Percentiles rank a stretch among this genome's conserved stretches.
Evolutionary conservation across 305 asterid genomes (phyloP).

Genomic region (Fraxinus xanthoxyloides): DNA sequence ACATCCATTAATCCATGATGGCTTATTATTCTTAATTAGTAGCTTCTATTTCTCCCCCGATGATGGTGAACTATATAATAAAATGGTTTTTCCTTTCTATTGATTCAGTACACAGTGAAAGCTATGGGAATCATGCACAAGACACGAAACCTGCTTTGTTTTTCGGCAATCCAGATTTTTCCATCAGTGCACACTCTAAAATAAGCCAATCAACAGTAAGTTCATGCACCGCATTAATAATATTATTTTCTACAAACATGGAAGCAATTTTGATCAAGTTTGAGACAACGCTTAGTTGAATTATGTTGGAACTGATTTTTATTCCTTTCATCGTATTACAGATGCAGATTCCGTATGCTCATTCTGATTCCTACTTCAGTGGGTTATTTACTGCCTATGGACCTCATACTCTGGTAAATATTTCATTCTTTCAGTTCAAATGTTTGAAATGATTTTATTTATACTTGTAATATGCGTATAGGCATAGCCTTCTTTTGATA

Average conservation of each 20-base stretch:
- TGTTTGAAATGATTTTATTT: not conserved
- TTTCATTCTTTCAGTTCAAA: not conserved
- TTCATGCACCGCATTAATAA: not conserved
- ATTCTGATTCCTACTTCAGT: constrained; percentile 59
- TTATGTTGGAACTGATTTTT: constrained; percentile 7
- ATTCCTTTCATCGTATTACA: constrained; percentile 23
- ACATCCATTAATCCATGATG: not conserved
- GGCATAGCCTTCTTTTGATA: not conserved
- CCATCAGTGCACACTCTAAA: constrained; percentile 47
- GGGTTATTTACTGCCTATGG: constrained; percentile 64
- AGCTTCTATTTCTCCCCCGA: not conserved
- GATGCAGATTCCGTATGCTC: constrained; percentile 55
- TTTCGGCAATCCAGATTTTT: constrained; percentile 43
- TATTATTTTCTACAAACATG: not conserved
- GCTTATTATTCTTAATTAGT: not conserved
- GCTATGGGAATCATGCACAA: constrained; percentile 45
- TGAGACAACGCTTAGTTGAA: not conserved
- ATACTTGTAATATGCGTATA: not conserved
- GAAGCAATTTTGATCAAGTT: not conserved
- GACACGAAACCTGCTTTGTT: constrained; percentile 49
- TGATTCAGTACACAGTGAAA: constrained; percentile 47
- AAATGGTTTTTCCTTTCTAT: constrained; percentile 5
- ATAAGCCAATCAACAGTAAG: constrained; percentile 62
- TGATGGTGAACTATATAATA: constrained; percentile 1
- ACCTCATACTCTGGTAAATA: constrained; percentile 65